phyloP scores from a whole-genome alignment of 768 basidiomycete genomes.

The Podaxis sp. region DNA sequence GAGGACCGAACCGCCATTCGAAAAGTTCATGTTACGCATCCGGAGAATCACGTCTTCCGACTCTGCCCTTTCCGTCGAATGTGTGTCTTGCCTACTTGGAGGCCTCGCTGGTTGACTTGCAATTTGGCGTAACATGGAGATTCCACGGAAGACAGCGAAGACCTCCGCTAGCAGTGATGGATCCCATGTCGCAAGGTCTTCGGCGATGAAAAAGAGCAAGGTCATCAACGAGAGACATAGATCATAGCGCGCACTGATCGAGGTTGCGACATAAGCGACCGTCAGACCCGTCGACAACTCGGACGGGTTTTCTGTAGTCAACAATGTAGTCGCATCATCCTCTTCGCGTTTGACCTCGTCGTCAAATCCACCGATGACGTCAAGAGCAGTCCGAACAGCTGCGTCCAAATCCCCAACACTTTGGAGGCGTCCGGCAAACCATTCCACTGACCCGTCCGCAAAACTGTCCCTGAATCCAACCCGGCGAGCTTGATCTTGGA shows the following conservation, averaged over 20 bases:
- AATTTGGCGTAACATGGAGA: constrained; percentile 67
- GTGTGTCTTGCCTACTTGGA: constrained; percentile 20
- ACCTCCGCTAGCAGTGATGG: constrained; percentile 67
- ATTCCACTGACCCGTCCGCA: constrained; percentile 58
- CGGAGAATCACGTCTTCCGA: constrained; percentile 64
- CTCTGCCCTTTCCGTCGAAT: constrained; percentile 14
- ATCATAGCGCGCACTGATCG: constrained; percentile 75
- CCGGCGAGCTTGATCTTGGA: constrained; percentile 62
- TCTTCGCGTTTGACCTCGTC: constrained; percentile 73
- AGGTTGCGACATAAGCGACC: constrained; percentile 59
- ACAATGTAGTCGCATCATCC: constrained; percentile 56
- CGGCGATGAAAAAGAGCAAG: constrained; percentile 70
- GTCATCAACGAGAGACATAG: constrained; percentile 64
- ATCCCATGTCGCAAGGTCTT: constrained; percentile 64
- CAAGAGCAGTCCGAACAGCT: constrained; percentile 56
- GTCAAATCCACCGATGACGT: constrained; percentile 73
- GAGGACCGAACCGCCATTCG: constrained; percentile 41
- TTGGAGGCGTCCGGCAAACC: constrained; percentile 61
- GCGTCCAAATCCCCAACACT: constrained; percentile 56
- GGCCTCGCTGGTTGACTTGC: constrained; percentile 54
- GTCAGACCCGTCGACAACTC: constrained; percentile 64
- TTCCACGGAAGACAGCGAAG: constrained; percentile 77
- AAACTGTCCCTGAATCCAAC: constrained; percentile 53
- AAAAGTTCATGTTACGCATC: constrained; percentile 76
- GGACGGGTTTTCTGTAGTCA: constrained; percentile 53